Evolutionary conservation across 2,329 filamentous ascomycete species (phyloP), one percentile per base, ranked within the genome.

Genomic region (Botryotinia narcissicola): DNA sequence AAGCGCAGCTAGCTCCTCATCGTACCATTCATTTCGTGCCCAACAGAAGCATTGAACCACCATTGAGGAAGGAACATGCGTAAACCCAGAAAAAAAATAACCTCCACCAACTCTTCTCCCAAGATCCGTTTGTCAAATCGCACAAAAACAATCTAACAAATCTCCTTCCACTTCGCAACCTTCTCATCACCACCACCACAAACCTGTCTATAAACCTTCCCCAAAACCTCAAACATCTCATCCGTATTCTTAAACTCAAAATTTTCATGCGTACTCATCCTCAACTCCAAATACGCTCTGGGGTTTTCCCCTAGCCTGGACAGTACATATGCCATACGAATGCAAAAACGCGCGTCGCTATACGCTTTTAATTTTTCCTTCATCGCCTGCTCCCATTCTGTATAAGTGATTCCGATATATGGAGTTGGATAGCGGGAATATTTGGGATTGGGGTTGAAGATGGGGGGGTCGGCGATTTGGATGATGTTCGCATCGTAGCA

Each of bases 21-120:
- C 12, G 6, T n/a, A 2, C 48, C 25, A 54, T n/a, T n/a, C 16
- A 5, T 1, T n/a, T n/a, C 2, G 0, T 6, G 0, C 12, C 2
- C 12, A 7, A 25, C 1, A 54, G 2, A 25, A 3, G 2, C 5
- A 7, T n/a, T 3, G 5, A 5, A 2, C 3, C 5, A 12, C 22
- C 10, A 54, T n/a, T 16, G 12, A 7, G 1, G 0, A 51, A 7
- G 0, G 0, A 51, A n/a, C 25, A 54, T 12, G 5, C 25, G 1
- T 14, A n/a, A n/a, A n/a, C 48, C 3, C 7, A n/a, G 5, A 25
- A 37, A 37, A n/a, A 25, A 1, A n/a, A 14, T 1, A 51, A 4
- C 18, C 44, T 4, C 25, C 48, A n/a, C 25, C 48, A 51, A n/a
- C 10, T 3, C 25, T 25, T 48, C 48, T 2, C 10, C 48, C 22